Percentiles rank a stretch among this genome's conserved stretches.
Conservation (phyloP, 768 basidiomycete species). For the Mycena alexandri region DNA sequence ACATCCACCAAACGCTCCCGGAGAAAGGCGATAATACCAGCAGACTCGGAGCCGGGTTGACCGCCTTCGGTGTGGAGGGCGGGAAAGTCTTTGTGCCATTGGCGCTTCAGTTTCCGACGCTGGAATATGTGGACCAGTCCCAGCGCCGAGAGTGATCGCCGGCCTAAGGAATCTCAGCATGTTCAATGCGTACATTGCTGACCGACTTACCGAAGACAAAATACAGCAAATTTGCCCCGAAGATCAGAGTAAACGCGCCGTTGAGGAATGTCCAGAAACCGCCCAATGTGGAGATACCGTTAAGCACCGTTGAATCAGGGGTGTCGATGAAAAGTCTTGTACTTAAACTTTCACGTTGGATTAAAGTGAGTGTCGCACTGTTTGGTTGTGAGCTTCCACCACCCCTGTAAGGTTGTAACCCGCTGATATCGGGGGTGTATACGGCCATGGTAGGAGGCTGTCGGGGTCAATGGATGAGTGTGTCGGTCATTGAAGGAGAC, state of each 20-base stretch:
- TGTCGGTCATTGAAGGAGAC: background rate
- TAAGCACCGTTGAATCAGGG: background rate
- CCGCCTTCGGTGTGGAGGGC: too few species aligned
- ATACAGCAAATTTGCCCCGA: constrained; percentile 20
- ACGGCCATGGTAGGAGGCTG: background rate
- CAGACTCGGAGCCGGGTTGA: too few species aligned
- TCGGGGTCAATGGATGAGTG: background rate
- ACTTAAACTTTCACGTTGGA: background rate
- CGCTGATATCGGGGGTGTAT: background rate
- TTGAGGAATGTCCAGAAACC: constrained; percentile 25
- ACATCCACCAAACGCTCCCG: too few species aligned
- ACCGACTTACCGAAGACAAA: background rate
- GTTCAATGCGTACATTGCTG: background rate
- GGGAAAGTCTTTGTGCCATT: too few species aligned
- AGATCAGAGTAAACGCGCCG: constrained; percentile 4
- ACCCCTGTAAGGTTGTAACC: background rate
- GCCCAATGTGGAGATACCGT: constrained; percentile 2
- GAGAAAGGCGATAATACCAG: too few species aligned
- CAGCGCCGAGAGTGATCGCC: too few species aligned
- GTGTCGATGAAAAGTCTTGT: background rate
- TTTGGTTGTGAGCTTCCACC: background rate
- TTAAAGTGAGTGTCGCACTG: background rate
- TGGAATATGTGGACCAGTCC: too few species aligned
- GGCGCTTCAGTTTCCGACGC: too few species aligned
- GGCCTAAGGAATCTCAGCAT: too few species aligned